These are phyloP conservation scores for Pleurotus eryngii DNA, from an alignment of 768 basidiomycete species.

Conservation along the genomic window DNA sequence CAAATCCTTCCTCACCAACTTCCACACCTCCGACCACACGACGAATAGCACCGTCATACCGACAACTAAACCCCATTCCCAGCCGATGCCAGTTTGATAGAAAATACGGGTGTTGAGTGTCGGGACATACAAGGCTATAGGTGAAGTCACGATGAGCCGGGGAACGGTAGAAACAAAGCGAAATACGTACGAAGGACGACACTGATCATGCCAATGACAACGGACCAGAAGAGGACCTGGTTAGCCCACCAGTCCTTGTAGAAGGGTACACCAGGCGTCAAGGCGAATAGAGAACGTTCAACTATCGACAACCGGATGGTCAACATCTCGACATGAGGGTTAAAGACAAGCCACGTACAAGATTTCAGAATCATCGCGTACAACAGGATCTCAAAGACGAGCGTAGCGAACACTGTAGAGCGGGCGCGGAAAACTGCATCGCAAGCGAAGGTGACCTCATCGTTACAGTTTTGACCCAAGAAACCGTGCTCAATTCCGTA, in stretches of 20 bases:
- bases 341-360: constrained; percentile 19
- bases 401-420: constrained; percentile 33
- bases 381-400: constrained; percentile 34
- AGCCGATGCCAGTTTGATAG: constrained; percentile 32
- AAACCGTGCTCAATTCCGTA: constrained; percentile 30
- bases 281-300: constrained; percentile 34
- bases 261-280: constrained; percentile 32
- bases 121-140: constrained; percentile 34
- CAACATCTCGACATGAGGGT: not conserved
- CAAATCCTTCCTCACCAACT: constrained; percentile 25
- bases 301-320: constrained; percentile 16
- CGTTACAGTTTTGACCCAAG: constrained; percentile 31
- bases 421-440: constrained; percentile 30
- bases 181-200: constrained; percentile 32
- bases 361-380: constrained; percentile 36
- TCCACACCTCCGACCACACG: constrained; percentile 37
- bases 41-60: constrained; percentile 34
- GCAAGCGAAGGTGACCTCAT: constrained; percentile 21
- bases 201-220: constrained; percentile 30
- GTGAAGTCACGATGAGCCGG: not conserved
- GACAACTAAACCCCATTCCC: constrained; percentile 38
- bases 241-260: constrained; percentile 33
- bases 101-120: constrained; percentile 33
- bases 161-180: not conserved
- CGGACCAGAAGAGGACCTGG: constrained; percentile 32